phyloP scores from a whole-genome alignment of 805 yeast species.

The Saccharomycopsis amapae region DNA sequence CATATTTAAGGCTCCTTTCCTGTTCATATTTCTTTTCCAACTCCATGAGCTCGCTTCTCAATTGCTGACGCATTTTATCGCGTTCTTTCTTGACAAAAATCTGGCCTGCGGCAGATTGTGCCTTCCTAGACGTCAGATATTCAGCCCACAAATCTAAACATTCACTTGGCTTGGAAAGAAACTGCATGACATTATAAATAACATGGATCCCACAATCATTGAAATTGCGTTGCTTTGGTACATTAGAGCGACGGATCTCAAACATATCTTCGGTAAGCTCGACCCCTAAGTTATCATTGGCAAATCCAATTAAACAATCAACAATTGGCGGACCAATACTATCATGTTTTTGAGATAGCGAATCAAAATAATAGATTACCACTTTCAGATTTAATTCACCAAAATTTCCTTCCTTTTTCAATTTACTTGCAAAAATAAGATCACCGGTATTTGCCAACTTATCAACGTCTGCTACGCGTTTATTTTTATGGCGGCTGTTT shows the following conservation, averaged over 20 bases:
- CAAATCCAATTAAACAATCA: conserved; percentile 58
- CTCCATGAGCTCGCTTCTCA: conserved; percentile 22
- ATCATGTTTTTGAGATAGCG: conserved; percentile 55
- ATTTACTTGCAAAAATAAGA: no score
- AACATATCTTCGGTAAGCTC: conserved; percentile 42
- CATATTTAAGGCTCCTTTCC: conserved; percentile 15
- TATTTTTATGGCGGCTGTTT: conserved; percentile 3
- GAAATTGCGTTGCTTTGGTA: conserved; percentile 80
- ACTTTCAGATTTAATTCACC: no score
- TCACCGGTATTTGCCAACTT: no score
- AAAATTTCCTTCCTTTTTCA: no score
- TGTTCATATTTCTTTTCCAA: conserved; percentile 23
- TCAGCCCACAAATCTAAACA: conserved; percentile 46
- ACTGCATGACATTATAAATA: conserved; percentile 59
- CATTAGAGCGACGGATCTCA: conserved; percentile 41
- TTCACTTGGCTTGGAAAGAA: conserved; percentile 41
- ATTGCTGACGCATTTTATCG: conserved; percentile 24
- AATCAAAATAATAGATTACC: conserved; percentile 63
- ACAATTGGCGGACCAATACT: conserved; percentile 47
- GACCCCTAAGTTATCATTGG: conserved; percentile 51
- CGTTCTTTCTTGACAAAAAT: conserved; percentile 27
- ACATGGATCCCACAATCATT: conserved; percentile 95
- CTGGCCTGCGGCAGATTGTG: conserved; percentile 3
- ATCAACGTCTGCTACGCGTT: no score
- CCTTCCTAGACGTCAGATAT: not conserved